Evolutionary conservation across 441 rosid species (phyloP), one percentile per base, ranked within the genome.

Genomic region (Hypseocharis bilobata): DNA sequence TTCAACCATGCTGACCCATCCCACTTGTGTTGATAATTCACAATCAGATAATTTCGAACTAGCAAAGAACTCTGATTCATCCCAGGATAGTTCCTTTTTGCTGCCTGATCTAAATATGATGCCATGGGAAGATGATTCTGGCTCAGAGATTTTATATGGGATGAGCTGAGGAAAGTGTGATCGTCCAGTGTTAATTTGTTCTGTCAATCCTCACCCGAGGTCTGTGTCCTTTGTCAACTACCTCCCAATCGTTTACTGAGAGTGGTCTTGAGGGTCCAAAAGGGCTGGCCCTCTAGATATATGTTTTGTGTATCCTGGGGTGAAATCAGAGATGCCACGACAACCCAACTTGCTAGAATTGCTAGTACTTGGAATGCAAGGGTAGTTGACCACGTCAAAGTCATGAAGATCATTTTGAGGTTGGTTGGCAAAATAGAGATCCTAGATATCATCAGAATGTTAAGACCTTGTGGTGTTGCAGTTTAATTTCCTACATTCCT

Each of bases 51-150:
- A 71, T 42, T 71, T 72, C 34, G 55, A 65, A 4, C 25, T 6
- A 47, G 56, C 3, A 7, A 61, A 59, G 0, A 42, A 69, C 52
- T 60, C 60, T 5, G 70, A 13, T 45, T 62, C 80, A 49, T 65
- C 67, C 14, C 38, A 14, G 30, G 75, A 79, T 1, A 70, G 77
- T 67, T 62, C 60, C 23, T 83, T 77, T 70, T 3, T 74, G 60
- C 57, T 80, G 23, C 92, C 93, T 19, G 97, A 91, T 83, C 78
- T 91, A 25, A 91, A 91, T 60, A 78, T 85, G 85, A 75, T 66
- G 78, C 91, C 91, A 26, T 61, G 71, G 0, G 86, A 80, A 27
- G 88, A 77, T 59, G 91, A 82, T 28, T 42, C 68, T 3, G 74
- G 77, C 26, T 55, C 68, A 0, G 77, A 78, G 34, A 66, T 67